These are phyloP conservation scores for Penicillium verrucosum DNA, from an alignment of 2,329 filamentous ascomycete genomes.

Conservation along the genomic window DNA sequence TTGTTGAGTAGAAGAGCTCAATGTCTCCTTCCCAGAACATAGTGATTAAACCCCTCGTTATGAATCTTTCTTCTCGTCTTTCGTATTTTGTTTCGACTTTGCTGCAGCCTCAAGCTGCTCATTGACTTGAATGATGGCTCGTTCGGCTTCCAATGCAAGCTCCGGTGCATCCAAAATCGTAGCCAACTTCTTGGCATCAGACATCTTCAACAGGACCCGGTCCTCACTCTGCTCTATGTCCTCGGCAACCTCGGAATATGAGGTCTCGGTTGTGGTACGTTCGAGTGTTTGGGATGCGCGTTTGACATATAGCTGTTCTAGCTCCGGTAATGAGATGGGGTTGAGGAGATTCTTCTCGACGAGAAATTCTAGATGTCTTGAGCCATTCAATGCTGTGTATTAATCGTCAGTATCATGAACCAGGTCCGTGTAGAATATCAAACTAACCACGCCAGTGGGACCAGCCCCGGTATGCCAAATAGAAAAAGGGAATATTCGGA, in stretches of 20 bases:
- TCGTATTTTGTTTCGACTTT: slow-evolving; percentile 17
- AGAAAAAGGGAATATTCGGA: slow-evolving; percentile 96
- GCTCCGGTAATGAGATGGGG: slow-evolving; percentile 60
- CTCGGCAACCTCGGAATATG: slow-evolving; percentile 31
- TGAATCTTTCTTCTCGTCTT: slow-evolving; percentile 25
- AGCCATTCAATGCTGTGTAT: slow-evolving; percentile 67
- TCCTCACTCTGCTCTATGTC: slow-evolving; percentile 44
- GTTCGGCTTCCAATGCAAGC: slow-evolving; percentile 68
- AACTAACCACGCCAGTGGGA: slow-evolving; percentile 71
- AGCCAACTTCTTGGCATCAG: slow-evolving; percentile 57
- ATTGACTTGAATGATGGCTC: slow-evolving; percentile 71
- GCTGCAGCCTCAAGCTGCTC: slow-evolving; percentile 32
- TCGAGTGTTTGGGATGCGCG: slow-evolving; percentile 35
- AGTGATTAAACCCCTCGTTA: slow-evolving; percentile 5
- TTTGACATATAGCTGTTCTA: slow-evolving; percentile 71
- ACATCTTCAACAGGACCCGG: slow-evolving; percentile 43
- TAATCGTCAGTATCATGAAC: slow-evolving; percentile 12
- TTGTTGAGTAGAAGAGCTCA: background rate
- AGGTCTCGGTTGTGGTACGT: slow-evolving; percentile 27
- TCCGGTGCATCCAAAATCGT: slow-evolving; percentile 65
- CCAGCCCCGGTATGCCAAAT: slow-evolving; percentile 83
- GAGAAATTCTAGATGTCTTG: slow-evolving; percentile 79
- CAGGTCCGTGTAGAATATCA: slow-evolving; percentile 10
- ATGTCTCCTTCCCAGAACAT: background rate
- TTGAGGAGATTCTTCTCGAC: slow-evolving; percentile 68